Evolutionary conservation across 768 basidiomycete species (phyloP).

Genomic region (Collybia nuda): DNA sequence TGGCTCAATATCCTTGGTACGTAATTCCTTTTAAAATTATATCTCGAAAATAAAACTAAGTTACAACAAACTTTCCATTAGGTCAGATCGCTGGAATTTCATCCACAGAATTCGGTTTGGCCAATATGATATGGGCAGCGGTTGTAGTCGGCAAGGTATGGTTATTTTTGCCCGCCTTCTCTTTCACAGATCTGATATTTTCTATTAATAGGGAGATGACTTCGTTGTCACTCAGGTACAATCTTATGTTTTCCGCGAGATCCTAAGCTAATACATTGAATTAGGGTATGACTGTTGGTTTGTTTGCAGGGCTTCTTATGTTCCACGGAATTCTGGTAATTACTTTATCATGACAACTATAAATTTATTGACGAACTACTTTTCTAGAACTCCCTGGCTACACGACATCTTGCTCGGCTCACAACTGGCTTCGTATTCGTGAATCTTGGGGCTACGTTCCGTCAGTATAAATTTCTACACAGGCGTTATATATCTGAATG

Average conservation of each 20-base stretch:
- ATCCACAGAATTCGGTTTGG: constrained; percentile 82
- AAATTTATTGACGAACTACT: background rate
- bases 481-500: constrained; percentile 4
- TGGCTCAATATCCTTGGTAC: constrained; percentile 81
- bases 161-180: constrained; percentile 1
- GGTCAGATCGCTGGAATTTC: constrained; percentile 85
- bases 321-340: constrained; percentile 70
- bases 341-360: background rate
- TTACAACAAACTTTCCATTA: constrained; percentile 15
- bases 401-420: constrained; percentile 69
- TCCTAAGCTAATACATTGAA: background rate
- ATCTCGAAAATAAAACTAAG: background rate
- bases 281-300: constrained; percentile 71
- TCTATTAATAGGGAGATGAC: constrained; percentile 43
- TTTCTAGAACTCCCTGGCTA: constrained; percentile 67
- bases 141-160: constrained; percentile 56
- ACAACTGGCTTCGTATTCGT: constrained; percentile 83
- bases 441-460: constrained; percentile 77
- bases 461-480: constrained; percentile 32
- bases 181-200: background rate
- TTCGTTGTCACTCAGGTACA: constrained; percentile 56
- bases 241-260: background rate
- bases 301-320: constrained; percentile 74
- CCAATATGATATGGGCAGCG: constrained; percentile 80
- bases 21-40: constrained; percentile 10